These are phyloP conservation scores for Lactuca sativa DNA, from an alignment of 129 eudicot species.

Conservation along the genomic window DNA sequence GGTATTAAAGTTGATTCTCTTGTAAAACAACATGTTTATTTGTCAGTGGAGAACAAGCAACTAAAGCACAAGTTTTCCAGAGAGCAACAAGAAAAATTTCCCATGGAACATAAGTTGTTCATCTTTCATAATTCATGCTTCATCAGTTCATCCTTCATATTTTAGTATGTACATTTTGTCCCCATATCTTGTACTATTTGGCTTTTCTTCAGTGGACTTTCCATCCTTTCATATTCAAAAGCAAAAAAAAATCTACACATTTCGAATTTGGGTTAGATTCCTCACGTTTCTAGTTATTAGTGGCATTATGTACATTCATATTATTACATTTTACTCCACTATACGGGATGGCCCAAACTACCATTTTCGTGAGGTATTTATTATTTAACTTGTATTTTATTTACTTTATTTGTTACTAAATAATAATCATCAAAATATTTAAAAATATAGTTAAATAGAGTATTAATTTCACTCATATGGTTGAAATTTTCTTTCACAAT, in stretches of 20 bases:
- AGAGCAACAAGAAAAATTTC: constrained; percentile 58
- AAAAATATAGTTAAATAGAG: background rate
- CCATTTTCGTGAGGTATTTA: constrained; percentile 84
- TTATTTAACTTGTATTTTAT: background rate
- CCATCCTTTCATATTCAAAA: constrained; percentile 89
- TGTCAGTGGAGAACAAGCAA: constrained; percentile 61
- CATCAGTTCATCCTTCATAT: too few species aligned
- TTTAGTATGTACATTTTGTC: constrained; percentile 6
- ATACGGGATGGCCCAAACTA: constrained; percentile 90
- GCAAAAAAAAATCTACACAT: constrained; percentile 93
- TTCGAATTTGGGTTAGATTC: constrained; percentile 93
- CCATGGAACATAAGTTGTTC: constrained; percentile 55
- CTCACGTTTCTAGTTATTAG: constrained; percentile 90
- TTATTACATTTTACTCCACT: constrained; percentile 78
- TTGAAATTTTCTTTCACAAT: background rate
- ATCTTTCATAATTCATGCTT: background rate
- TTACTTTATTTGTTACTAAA: too few species aligned
- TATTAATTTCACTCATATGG: background rate
- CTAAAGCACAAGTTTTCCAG: constrained; percentile 65
- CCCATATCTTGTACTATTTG: constrained; percentile 22
- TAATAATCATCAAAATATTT: background rate
- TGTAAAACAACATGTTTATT: constrained; percentile 53
- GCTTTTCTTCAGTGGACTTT: constrained; percentile 82
- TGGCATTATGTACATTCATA: constrained; percentile 27
- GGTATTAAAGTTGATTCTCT: constrained; percentile 52